phyloP scores from a whole-genome alignment of 2,329 filamentous ascomycete species.

The Coniochaeta pulveracea region DNA sequence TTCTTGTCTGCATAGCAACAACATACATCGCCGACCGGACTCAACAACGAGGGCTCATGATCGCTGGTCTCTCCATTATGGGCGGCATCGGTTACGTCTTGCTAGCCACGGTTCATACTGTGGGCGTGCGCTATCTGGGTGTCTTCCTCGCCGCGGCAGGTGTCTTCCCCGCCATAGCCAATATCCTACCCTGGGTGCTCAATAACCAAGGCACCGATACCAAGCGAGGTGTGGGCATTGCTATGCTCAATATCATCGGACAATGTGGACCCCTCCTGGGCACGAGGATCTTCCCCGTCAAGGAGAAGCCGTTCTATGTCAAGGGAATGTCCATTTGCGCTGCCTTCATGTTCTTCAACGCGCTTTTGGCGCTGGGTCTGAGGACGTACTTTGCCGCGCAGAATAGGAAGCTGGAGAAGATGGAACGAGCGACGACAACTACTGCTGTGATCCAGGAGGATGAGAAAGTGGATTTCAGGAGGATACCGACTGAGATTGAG shows the following conservation, averaged over 20 bases:
- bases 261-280: slow-evolving; percentile 53
- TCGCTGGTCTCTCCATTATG: slow-evolving; percentile 42
- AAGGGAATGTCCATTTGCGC: slow-evolving; percentile 27
- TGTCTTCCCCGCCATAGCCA: slow-evolving; percentile 54
- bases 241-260: slow-evolving; percentile 49
- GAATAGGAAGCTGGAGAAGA: slow-evolving; percentile 20
- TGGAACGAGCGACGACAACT: slow-evolving; percentile 12
- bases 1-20: slow-evolving; percentile 47
- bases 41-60: slow-evolving; percentile 51
- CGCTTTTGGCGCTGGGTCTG: slow-evolving; percentile 20
- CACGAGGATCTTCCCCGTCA: slow-evolving; percentile 48
- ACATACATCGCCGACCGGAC: slow-evolving; percentile 55
- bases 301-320: slow-evolving; percentile 23
- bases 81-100: slow-evolving; percentile 54
- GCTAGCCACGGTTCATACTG: slow-evolving; percentile 40
- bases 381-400: slow-evolving; percentile 20
- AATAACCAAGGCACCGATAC: slow-evolving; percentile 61
- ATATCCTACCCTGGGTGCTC: slow-evolving; percentile 59
- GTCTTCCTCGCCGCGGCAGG: slow-evolving; percentile 33
- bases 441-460: too few relatives aligned
- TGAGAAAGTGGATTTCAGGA: slow-evolving; percentile 4
- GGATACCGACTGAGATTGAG: slow-evolving; percentile 4
- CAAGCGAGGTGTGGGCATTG: slow-evolving; percentile 50
- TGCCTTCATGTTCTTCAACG: slow-evolving; percentile 29
- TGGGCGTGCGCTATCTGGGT: slow-evolving; percentile 31